Conservation (phyloP, 169 alveolate genomes). For the Pseudocohnilembus persalinus region DNA sequence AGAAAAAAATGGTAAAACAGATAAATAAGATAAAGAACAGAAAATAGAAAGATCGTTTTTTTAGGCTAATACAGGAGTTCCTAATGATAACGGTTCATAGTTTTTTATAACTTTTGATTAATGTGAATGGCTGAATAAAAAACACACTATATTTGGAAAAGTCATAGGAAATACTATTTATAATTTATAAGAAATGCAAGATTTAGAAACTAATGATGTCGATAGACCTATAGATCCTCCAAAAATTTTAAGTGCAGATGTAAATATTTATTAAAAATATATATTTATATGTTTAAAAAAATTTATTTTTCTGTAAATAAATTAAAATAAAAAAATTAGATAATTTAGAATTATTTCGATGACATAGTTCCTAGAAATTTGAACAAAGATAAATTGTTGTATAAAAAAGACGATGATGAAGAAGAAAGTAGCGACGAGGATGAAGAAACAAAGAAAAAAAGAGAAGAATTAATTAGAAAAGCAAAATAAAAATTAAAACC, state of each 20-base stretch:
- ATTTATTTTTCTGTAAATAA: neutral
- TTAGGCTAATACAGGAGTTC: slow-evolving; percentile 29
- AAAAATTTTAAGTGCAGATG: slow-evolving; percentile 50
- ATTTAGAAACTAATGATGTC: slow-evolving; percentile 70
- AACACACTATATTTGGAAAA: slow-evolving; percentile 93
- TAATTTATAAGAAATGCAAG: slow-evolving; percentile 70
- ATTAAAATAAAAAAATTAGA: slow-evolving; percentile 74
- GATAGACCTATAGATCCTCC: slow-evolving; percentile 83
- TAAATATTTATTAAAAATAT: no score
- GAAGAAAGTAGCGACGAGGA: slow-evolving; percentile 29
- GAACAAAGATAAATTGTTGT: slow-evolving; percentile 20
- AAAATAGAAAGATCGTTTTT: neutral
- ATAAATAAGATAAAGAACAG: no score
- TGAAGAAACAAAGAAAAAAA: slow-evolving; percentile 29
- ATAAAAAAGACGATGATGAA: slow-evolving; percentile 33
- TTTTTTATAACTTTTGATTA: slow-evolving; percentile 92
- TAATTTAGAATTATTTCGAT: slow-evolving; percentile 58
- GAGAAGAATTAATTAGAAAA: slow-evolving; percentile 17
- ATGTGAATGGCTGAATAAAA: slow-evolving; percentile 86
- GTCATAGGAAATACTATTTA: slow-evolving; percentile 86
- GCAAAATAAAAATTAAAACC: slow-evolving; percentile 27
- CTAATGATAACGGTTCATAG: slow-evolving; percentile 75
- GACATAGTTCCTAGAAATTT: slow-evolving; percentile 26
- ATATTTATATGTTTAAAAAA: no score
- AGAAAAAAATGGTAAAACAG: no score